Percentiles rank a stretch among this genome's conserved stretches.
phyloP scores from a whole-genome alignment of 1,139 yeast species.

The Tardiomyces depauwii region DNA sequence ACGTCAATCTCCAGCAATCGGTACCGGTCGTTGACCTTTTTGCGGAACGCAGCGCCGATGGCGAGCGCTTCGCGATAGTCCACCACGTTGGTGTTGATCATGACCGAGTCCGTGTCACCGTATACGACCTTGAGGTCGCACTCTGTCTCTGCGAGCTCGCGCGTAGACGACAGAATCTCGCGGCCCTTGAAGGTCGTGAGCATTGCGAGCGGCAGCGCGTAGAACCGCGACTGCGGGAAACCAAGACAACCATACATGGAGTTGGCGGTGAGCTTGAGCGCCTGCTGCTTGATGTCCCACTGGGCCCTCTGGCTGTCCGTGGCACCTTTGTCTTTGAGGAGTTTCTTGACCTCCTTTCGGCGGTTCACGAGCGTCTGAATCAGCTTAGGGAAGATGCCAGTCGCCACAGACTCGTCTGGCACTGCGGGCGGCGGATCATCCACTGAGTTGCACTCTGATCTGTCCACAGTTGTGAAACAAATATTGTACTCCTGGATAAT shows the following conservation, averaged over 20 bases:
- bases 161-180: conserved; percentile 87
- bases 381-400: conserved; percentile 81
- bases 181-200: conserved; percentile 92
- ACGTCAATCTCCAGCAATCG: conserved; percentile 83
- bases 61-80: conserved; percentile 61
- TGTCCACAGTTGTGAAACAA: conserved; percentile 89
- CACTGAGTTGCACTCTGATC: conserved; percentile 38
- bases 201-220: conserved; percentile 94
- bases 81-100: conserved; percentile 86
- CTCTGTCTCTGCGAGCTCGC: conserved; percentile 80
- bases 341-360: conserved; percentile 85
- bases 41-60: conserved; percentile 79
- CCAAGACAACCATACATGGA: conserved; percentile 99
- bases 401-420: conserved; percentile 47
- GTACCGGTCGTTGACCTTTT: conserved; percentile 80
- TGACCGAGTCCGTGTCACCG: conserved; percentile 99
- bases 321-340: conserved; percentile 64
- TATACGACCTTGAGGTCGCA: conserved; percentile 75
- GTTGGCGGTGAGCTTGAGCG: conserved; percentile 92
- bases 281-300: conserved; percentile 92
- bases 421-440: conserved; percentile 62
- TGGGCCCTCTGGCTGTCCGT: conserved; percentile 49
- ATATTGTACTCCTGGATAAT: conserved; percentile 95
- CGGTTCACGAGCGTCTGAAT: conserved; percentile 77
- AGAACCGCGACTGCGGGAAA: conserved; percentile 80